These are phyloP conservation scores for Starmerella bombi DNA, from an alignment of 805 yeast species.

Conservation along the genomic window DNA sequence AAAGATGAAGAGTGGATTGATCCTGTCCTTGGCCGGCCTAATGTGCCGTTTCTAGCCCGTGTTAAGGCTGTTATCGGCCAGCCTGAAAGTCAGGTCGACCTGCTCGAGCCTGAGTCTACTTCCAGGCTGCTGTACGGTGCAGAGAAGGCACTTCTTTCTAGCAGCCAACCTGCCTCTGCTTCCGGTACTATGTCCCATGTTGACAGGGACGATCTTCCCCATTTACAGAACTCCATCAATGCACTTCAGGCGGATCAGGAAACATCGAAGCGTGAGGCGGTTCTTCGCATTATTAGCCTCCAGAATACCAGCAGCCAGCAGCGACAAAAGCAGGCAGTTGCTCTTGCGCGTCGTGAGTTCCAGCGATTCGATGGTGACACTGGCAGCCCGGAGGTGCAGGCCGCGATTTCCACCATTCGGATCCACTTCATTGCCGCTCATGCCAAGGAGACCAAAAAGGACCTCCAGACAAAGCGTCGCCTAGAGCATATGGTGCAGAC, in stretches of 20 bases:
- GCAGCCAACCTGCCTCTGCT: not conserved
- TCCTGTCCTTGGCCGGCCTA: constrained; percentile 68
- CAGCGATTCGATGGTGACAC: constrained; percentile 79
- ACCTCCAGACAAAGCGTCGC: constrained; percentile 50
- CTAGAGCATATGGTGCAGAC: constrained; percentile 78
- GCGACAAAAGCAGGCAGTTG: constrained; percentile 42
- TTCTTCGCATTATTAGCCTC: constrained; percentile 58
- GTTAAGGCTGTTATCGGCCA: constrained; percentile 53
- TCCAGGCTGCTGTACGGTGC: constrained; percentile 70
- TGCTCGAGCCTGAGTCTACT: constrained; percentile 48
- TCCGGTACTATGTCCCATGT: not conserved
- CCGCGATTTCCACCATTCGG: constrained; percentile 73
- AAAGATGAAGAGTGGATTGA: constrained; percentile 38
- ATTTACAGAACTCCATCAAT: not conserved
- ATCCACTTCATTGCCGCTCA: constrained; percentile 70
- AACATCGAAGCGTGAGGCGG: constrained; percentile 50
- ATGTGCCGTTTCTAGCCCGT: constrained; percentile 56
- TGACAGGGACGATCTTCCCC: not conserved
- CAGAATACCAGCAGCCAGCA: constrained; percentile 55
- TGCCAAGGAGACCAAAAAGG: constrained; percentile 56
- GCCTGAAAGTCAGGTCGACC: constrained; percentile 48
- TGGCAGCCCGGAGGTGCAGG: constrained; percentile 91
- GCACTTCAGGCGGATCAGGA: constrained; percentile 23
- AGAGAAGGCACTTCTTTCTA: constrained; percentile 35
- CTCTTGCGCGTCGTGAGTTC: constrained; percentile 65